Evolutionary conservation across 164 flowering plant genomes (phyloP).

Genomic region (Akebia trifoliata): DNA sequence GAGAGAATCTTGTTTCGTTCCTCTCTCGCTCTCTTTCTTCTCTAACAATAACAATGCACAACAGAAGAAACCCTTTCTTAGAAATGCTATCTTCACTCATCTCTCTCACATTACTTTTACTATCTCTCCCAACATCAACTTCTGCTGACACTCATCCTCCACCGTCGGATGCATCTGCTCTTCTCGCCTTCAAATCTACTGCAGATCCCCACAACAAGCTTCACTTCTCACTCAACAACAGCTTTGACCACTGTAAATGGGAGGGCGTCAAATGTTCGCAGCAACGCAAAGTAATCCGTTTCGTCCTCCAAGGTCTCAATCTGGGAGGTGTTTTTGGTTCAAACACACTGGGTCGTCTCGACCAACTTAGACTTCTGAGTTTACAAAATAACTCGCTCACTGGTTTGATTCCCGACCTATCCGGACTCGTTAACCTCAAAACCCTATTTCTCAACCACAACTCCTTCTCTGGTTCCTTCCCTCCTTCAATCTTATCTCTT

Average conservation of each 20-base stretch:
- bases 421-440: constrained; percentile 59
- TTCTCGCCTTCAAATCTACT: constrained; percentile 55
- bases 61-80: background rate
- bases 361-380: constrained; percentile 74
- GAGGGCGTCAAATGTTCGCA: constrained; percentile 53
- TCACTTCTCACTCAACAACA: constrained; percentile 26
- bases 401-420: constrained; percentile 81
- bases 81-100: background rate
- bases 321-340: constrained; percentile 54
- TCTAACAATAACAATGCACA: too few species aligned
- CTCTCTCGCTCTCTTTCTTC: too few species aligned
- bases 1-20: too few species aligned
- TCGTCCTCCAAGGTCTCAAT: constrained; percentile 35
- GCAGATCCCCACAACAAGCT: constrained; percentile 52
- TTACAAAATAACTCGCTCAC: constrained; percentile 70
- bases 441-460: constrained; percentile 74
- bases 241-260: constrained; percentile 58
- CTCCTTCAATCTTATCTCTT: constrained; percentile 52
- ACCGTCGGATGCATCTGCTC: constrained; percentile 46
- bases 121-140: background rate
- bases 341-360: constrained; percentile 48
- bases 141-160: background rate
- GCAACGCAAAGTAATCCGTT: constrained; percentile 37
- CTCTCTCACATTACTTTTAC: background rate
- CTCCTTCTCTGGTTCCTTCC: constrained; percentile 60